Evolutionary conservation across 805 yeast genomes (phyloP).

Genomic region (Naumovozyma baii): DNA sequence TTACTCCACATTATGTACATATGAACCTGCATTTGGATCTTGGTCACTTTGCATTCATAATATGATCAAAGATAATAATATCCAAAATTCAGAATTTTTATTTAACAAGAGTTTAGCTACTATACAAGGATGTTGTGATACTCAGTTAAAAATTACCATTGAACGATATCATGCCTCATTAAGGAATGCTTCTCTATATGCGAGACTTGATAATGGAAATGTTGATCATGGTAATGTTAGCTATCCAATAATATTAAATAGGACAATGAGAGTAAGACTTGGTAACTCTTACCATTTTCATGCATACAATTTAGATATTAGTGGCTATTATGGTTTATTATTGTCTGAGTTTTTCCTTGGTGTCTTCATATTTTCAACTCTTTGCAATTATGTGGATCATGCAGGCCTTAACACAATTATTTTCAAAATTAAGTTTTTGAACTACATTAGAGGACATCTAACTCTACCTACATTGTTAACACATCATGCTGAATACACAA

Average conservation of each 20-base stretch:
- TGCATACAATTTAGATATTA: constrained; percentile 14
- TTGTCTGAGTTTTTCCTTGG: constrained; percentile 11
- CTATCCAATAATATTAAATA: constrained; percentile 10
- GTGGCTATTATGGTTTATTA: constrained; percentile 9
- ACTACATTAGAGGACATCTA: constrained; percentile 12
- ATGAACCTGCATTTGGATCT: constrained; percentile 18
- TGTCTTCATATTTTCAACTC: constrained; percentile 3
- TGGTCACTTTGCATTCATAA: constrained; percentile 18
- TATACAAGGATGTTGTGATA: constrained; percentile 6
- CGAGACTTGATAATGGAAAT: not conserved
- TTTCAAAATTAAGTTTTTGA: constrained; percentile 5
- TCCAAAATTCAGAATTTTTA: not conserved
- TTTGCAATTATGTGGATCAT: constrained; percentile 7
- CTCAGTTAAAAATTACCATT: constrained; percentile 3
- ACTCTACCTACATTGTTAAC: constrained; percentile 12
- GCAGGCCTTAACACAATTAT: constrained; percentile 7
- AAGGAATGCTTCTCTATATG: constrained; percentile 11
- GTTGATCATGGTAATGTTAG: constrained; percentile 1
- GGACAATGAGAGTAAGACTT: constrained; percentile 3
- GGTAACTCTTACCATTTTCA: constrained; percentile 13
- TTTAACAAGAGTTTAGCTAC: constrained; percentile 11
- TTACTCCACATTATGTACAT: constrained; percentile 14
- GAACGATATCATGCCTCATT: constrained; percentile 8
- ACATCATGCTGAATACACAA: constrained; percentile 15
- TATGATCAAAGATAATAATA: constrained; percentile 6